Evolutionary conservation across 768 basidiomycete species (phyloP).

Genomic region (Tricholoma flavovirens): DNA sequence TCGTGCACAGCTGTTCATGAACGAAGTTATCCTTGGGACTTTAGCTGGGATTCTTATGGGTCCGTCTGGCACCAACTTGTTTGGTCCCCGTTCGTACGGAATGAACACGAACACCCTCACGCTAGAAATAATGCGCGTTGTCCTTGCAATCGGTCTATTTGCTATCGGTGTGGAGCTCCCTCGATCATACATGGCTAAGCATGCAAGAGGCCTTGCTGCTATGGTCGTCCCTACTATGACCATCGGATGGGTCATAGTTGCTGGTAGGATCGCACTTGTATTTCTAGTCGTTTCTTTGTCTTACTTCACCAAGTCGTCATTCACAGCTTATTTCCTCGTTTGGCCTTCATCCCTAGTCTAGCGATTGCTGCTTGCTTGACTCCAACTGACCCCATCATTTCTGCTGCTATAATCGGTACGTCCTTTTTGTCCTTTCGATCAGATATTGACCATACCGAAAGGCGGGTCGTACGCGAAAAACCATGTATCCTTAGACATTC

Average conservation of each 20-base stretch:
- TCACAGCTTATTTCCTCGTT: constrained; percentile 63
- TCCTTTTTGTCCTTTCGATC: constrained; percentile 1
- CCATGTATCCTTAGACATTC: constrained; percentile 69
- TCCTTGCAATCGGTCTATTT: constrained; percentile 89
- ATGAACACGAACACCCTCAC: constrained; percentile 45
- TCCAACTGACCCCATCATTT: constrained; percentile 93
- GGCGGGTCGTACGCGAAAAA: constrained; percentile 66
- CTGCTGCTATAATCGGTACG: constrained; percentile 72
- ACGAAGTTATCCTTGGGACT: constrained; percentile 92
- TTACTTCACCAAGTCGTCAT: constrained; percentile 46
- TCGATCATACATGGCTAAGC: constrained; percentile 73
- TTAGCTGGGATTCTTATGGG: constrained; percentile 61
- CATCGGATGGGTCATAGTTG: constrained; percentile 74
- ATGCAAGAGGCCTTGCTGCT: constrained; percentile 62
- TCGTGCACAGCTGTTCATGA: constrained; percentile 63
- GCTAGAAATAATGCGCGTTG: constrained; percentile 34
- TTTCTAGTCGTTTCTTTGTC: not conserved
- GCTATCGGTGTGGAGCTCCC: constrained; percentile 95
- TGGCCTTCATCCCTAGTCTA: constrained; percentile 71
- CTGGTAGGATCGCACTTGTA: constrained; percentile 35
- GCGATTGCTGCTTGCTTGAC: constrained; percentile 88
- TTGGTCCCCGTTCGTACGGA: constrained; percentile 76
- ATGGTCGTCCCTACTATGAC: constrained; percentile 85
- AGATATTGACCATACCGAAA: constrained; percentile 18
- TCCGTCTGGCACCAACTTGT: constrained; percentile 64